Evolutionary conservation across 495 filamentous ascomycete genomes (phyloP).

Genomic region (Jackrogersella minutella): DNA sequence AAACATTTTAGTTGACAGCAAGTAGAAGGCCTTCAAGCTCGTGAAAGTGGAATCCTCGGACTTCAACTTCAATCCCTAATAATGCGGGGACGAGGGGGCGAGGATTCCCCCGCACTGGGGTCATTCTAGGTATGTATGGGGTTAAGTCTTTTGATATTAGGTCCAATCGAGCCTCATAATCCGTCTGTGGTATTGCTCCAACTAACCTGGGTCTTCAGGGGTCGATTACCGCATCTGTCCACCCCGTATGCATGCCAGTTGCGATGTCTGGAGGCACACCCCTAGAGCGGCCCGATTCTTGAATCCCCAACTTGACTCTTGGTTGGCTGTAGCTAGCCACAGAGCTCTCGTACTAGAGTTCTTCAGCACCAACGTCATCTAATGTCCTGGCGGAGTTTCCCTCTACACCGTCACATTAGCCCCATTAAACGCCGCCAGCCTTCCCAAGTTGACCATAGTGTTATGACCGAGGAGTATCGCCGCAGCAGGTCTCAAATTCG

Average conservation of each 20-base stretch:
- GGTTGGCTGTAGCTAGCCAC: slow-evolving; percentile 15
- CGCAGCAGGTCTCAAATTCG: slow-evolving; percentile 31
- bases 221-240: slow-evolving; percentile 31
- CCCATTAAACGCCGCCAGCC: slow-evolving; percentile 23
- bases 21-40: not conserved
- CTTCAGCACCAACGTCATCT: slow-evolving; percentile 28
- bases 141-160: slow-evolving; percentile 16
- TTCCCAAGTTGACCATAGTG: slow-evolving; percentile 4
- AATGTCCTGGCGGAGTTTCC: slow-evolving; percentile 11
- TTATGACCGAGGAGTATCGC: slow-evolving; percentile 33
- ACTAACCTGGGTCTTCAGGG: slow-evolving; percentile 14
- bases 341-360: slow-evolving; percentile 12
- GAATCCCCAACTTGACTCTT: slow-evolving; percentile 19
- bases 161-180: slow-evolving; percentile 36
- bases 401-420: slow-evolving; percentile 23
- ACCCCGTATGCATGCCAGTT: slow-evolving; percentile 30
- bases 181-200: slow-evolving; percentile 23
- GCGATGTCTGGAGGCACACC: slow-evolving; percentile 8
- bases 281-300: slow-evolving; percentile 41
- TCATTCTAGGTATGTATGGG: slow-evolving; percentile 6
- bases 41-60: slow-evolving; percentile 7
- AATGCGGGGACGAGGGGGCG: slow-evolving; percentile 23
- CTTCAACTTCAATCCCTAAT: slow-evolving; percentile 23
- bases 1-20: not conserved
- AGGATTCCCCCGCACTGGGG: slow-evolving; percentile 28